A percentile compares a stretch with the other conserved stretches of the same genome.
These are phyloP conservation scores for Cucurbita maxima DNA, from an alignment of 306 rosid species.

Conservation along the genomic window DNA sequence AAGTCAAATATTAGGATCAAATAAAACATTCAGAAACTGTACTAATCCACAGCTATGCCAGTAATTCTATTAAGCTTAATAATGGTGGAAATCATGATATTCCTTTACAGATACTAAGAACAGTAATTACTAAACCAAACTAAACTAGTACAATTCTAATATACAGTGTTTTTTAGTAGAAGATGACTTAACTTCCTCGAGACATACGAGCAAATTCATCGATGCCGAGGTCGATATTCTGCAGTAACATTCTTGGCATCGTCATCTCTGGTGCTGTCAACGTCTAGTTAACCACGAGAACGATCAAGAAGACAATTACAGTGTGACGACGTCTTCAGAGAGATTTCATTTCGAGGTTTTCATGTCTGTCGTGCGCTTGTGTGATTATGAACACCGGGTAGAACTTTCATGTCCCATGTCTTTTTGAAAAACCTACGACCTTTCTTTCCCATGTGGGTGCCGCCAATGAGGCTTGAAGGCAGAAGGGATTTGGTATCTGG, in stretches of 20 bases:
- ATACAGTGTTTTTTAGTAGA: neutral
- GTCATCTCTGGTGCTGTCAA: neutral
- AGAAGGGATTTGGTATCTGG: conserved; percentile 56
- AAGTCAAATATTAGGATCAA: neutral
- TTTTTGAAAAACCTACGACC: conserved; percentile 67
- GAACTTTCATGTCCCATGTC: conserved; percentile 14
- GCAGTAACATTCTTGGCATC: neutral
- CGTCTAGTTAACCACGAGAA: neutral
- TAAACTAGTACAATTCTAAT: neutral
- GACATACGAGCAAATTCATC: neutral
- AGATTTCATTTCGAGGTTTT: neutral
- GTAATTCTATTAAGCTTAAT: neutral
- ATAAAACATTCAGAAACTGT: neutral
- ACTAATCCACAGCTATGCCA: neutral
- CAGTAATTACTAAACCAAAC: neutral
- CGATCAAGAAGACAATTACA: neutral
- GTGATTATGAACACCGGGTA: neutral
- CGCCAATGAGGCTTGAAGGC: conserved; percentile 37
- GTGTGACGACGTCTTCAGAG: neutral
- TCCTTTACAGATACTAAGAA: neutral
- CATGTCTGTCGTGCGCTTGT: neutral
- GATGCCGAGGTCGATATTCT: neutral
- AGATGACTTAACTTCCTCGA: neutral
- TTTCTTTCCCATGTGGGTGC: conserved; percentile 54
- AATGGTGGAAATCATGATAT: neutral